Percentiles rank a stretch among this genome's conserved stretches.
Conservation (phyloP, 805 yeast species). For the Myxozyma nipponensis region DNA sequence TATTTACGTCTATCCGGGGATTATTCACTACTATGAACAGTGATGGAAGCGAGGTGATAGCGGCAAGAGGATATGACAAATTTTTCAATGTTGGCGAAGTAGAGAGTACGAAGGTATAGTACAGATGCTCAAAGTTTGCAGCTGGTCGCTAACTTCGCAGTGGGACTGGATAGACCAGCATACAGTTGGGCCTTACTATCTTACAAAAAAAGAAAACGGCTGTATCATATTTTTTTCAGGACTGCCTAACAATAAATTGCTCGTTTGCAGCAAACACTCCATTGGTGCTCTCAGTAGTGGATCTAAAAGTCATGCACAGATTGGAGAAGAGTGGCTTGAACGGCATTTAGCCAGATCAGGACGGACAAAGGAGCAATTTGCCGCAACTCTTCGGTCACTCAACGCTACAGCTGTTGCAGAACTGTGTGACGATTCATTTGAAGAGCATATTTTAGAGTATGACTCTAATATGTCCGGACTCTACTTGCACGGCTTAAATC, state of each 20-base stretch:
- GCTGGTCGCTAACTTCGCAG: slow-evolving; percentile 3
- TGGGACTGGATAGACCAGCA: slow-evolving; percentile 44
- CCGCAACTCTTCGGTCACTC: slow-evolving; percentile 46
- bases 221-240: slow-evolving; percentile 85
- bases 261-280: slow-evolving; percentile 89
- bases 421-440: slow-evolving; percentile 86
- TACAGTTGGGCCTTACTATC: slow-evolving; percentile 72
- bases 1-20: slow-evolving; percentile 21
- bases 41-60: slow-evolving; percentile 40
- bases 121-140: background rate
- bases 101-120: slow-evolving; percentile 42
- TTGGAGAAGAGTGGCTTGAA: slow-evolving; percentile 59
- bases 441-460: slow-evolving; percentile 87
- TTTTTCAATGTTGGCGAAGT: slow-evolving; percentile 81
- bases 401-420: slow-evolving; percentile 87
- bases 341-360: slow-evolving; percentile 48
- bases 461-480: slow-evolving; percentile 65
- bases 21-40: slow-evolving; percentile 39
- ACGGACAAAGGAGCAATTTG: slow-evolving; percentile 50
- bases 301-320: slow-evolving; percentile 64
- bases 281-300: slow-evolving; percentile 58
- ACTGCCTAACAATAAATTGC: slow-evolving; percentile 63
- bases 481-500: slow-evolving; percentile 84
- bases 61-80: slow-evolving; percentile 88
- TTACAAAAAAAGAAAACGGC: slow-evolving; percentile 88